phyloP scores from a whole-genome alignment of 495 filamentous ascomycete species.

The Podospora comata region DNA sequence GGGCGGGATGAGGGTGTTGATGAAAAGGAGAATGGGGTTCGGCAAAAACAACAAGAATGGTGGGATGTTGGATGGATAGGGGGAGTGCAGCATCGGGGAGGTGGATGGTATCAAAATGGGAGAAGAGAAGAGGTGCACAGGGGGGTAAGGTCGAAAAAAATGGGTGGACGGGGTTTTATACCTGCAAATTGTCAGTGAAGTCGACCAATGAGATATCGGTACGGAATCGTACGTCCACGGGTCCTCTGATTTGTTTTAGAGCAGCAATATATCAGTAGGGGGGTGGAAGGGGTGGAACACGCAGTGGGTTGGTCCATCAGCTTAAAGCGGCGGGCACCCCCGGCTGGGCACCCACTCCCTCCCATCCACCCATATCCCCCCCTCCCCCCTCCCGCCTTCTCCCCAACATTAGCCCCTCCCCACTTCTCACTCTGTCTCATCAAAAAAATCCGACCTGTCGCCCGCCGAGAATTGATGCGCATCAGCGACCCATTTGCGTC shows the following conservation, averaged over 20 bases:
- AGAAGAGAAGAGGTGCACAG: not conserved
- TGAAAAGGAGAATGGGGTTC: not conserved
- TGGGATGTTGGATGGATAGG: not conserved
- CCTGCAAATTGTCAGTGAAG: not conserved
- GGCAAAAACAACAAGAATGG: not conserved
- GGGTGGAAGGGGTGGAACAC: not conserved
- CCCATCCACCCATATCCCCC: not conserved
- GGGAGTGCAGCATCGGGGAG: not conserved
- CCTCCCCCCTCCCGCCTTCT: too few species aligned
- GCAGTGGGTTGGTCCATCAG: not conserved
- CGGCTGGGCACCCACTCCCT: not conserved
- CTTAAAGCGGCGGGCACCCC: not conserved
- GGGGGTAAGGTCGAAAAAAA: not conserved
- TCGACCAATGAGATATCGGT: not conserved
- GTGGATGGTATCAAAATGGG: not conserved
- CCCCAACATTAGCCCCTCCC: not conserved
- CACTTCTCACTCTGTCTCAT: not conserved
- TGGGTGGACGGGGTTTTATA: constrained; percentile 3
- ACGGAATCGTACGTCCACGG: not conserved
- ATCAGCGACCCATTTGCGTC: not conserved
- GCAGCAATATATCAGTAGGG: not conserved
- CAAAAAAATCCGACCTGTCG: not conserved
- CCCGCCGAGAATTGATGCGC: not conserved
- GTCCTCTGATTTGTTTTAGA: not conserved
- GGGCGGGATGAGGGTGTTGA: constrained; percentile 1